Conservation (phyloP, 2,329 filamentous ascomycete genomes). For the Polychaeton citri region DNA sequence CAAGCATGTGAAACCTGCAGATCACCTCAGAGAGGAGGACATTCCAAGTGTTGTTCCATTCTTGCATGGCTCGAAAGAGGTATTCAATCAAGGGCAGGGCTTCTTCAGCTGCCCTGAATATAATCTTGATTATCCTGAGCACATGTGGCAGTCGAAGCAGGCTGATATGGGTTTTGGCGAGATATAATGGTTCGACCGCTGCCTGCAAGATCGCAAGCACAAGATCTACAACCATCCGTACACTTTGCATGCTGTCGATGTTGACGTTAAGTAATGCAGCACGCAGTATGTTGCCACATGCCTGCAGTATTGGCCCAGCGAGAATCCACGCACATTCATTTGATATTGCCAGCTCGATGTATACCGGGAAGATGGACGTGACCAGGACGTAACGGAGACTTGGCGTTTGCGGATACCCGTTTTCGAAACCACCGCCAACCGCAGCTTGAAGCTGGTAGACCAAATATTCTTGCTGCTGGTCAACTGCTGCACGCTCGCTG, state of each 20-base stretch:
- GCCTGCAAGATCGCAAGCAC: conserved; percentile 6
- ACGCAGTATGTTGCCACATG: conserved; percentile 28
- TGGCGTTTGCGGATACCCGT: conserved; percentile 19
- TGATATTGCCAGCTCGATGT: conserved; percentile 36
- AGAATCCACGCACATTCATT: conserved; percentile 38
- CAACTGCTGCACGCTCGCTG: conserved; percentile 43
- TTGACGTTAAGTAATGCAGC: conserved; percentile 34
- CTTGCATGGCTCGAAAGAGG: too few species aligned
- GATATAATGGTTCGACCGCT: conserved; percentile 6
- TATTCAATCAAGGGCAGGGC: background rate
- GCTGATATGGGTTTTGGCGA: conserved; percentile 3
- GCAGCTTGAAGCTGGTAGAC: conserved; percentile 40
- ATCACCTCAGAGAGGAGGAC: too few species aligned
- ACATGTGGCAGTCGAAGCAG: conserved; percentile 7
- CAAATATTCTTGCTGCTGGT: conserved; percentile 44
- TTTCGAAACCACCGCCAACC: conserved; percentile 32
- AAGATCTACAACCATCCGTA: conserved; percentile 16
- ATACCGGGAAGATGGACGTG: conserved; percentile 43
- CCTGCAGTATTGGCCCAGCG: conserved; percentile 38
- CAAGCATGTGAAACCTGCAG: conserved; percentile 1
- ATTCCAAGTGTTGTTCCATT: too few species aligned
- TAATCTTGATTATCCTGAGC: conserved; percentile 3
- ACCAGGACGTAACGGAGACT: conserved; percentile 40
- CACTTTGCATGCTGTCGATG: conserved; percentile 25
- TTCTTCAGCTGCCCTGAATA: conserved; percentile 1